Base-by-base conservation (phyloP, 306 rosid genomes). In the Acmispon strigosus region DNA sequence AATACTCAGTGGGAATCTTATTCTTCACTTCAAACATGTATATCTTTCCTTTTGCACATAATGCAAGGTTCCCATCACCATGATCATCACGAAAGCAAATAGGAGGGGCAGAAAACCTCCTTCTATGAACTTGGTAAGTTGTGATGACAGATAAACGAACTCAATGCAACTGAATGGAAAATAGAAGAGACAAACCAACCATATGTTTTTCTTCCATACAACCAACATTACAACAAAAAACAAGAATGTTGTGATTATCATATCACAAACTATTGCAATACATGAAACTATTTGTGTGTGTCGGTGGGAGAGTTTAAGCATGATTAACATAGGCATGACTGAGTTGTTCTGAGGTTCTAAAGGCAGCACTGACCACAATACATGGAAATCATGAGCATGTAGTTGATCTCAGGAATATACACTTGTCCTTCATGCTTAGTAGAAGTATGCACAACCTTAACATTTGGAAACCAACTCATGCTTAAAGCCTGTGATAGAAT, bases 71-170 rank as follows among this genome's bases (percentile, higher is more conserved):
- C 71, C 76, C 92, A 87, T 89, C 3, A 83, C 5, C 18, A 44
- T 16, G 66, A 80, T 80, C 27, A 87, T 76, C 24, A 85, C 5
- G 43, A 70, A 0, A 1, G 96, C 71, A 8, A 77, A 75, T 6
- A 52, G 67, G 1, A 87, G 22, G 0, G 96, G 96, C 57, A 87
- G 86, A 62, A 20, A 90, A 0, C 92, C 90, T 0, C 90, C 96
- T 16, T 80, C 80, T 1, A n/a, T 12, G 68, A 89, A 89, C 75
- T 89, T 85, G 60, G 68, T 70, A 8, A 85, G 15, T 15, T 79
- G 85, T 2, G 92, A n/a, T 10, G 92, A 66, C 1, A 70, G 10
- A 48, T 83, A 89, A 2, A 80, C 3, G 0, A 41, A 17, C 77
- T 90, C 92, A 0, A 75, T 48, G 10, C 66, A 48, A n/a, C 73